Evolutionary conservation across 2,329 filamentous ascomycete genomes (phyloP), one percentile per base, ranked within the genome.

Genomic region (Aspergillus awamori): DNA sequence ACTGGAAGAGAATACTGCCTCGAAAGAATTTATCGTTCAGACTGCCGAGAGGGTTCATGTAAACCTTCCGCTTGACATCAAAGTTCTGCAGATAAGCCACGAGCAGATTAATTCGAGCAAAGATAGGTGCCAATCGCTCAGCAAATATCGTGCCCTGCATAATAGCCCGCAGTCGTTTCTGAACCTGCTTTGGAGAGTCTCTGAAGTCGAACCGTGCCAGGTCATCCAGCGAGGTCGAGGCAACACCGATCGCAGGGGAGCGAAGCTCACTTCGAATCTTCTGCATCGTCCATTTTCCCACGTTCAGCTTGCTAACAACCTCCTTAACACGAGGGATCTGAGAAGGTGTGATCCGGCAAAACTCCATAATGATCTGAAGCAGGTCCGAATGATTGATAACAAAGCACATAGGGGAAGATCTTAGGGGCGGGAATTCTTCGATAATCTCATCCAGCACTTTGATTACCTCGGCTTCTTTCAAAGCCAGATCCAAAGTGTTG

Each of bases 401-500:
- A 68, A 97, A 96, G 71, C 91, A 96, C 87, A 97, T 92, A 26
- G 87, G 86, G 2, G 84, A 84, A 0, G 86, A 83, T 8, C 86
- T 84, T 11, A 96, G 81, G 2, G 89, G 87, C 0, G 93, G 93
- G 65, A 98, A 93, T 5, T 89, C 85, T 53, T 88, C 84, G 15
- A 96, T 85, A 43, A 97, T 90, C 73, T 99, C 95, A 72, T 99
- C 95, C 22, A 98, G 80, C 2, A 98, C 93, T 70, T 97, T 98
- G 67, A 99, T 86, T 0, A 93, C 89, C 76, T 98, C 94, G 0
- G 94, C 94, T 76, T 99, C 95, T 70, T 96, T 96, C 59, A 97
- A 77, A 1, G 93, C 89, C 49, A 96, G 81, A 70, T 98, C 93
- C 5, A 93, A 78, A 1, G 89, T 89, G 67, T 93, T 89, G 48